Conservation (phyloP, 129 eudicot species). For the Pseudognaphalium luteoalbum region DNA sequence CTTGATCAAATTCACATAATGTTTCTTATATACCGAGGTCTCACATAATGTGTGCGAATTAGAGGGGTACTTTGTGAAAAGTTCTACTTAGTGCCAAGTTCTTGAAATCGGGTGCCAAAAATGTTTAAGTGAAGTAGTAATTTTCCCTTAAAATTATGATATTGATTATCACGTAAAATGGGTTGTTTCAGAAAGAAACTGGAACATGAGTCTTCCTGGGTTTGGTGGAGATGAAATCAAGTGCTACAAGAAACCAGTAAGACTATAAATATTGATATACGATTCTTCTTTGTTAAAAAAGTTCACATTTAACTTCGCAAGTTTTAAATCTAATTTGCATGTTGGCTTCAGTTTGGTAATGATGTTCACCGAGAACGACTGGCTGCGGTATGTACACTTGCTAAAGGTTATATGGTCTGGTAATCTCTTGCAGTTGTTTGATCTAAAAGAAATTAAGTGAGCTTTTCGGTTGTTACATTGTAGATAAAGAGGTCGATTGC, state of each 20-base stretch:
- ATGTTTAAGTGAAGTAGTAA: no score
- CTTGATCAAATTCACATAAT: not conserved
- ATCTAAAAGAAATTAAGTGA: not conserved
- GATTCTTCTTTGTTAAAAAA: not conserved
- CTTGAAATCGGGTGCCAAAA: not conserved
- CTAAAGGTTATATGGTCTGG: slow-evolving; percentile 31
- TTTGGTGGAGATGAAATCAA: slow-evolving; percentile 90
- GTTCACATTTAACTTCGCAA: not conserved
- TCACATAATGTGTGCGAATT: not conserved
- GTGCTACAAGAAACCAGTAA: slow-evolving; percentile 78
- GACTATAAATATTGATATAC: slow-evolving; percentile 18
- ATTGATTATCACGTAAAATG: slow-evolving; percentile 2
- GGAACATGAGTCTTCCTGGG: slow-evolving; percentile 96
- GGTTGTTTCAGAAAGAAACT: slow-evolving; percentile 67
- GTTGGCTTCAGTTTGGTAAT: slow-evolving; percentile 52
- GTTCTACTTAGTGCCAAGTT: not conserved
- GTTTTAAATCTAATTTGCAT: not conserved
- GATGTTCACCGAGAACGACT: slow-evolving; percentile 83
- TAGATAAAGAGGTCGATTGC: slow-evolving; percentile 73
- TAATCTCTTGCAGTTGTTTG: not conserved
- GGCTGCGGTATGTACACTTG: slow-evolving; percentile 42
- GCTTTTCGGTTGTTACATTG: not conserved
- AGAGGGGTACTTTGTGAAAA: not conserved
- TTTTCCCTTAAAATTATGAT: slow-evolving; percentile 12
- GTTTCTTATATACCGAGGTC: not conserved